These are phyloP conservation scores for Fusarium tjaetaba DNA, from an alignment of 2,329 filamentous ascomycete genomes.

Conservation along the genomic window DNA sequence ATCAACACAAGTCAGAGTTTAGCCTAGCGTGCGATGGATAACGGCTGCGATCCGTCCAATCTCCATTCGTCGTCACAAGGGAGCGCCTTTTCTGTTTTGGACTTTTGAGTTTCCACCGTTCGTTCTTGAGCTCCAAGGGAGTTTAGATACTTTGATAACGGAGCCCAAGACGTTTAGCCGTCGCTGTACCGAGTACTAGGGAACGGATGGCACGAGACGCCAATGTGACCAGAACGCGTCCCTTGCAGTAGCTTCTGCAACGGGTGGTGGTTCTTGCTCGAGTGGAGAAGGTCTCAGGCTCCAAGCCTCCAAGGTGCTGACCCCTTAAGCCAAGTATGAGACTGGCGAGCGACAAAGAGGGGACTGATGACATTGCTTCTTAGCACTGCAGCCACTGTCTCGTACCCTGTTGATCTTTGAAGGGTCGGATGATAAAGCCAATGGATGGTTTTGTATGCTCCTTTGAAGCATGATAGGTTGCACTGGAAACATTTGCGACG, in stretches of 20 bases:
- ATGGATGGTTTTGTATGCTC: slow-evolving; percentile 6
- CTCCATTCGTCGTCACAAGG: slow-evolving; percentile 8
- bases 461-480: slow-evolving; percentile 23
- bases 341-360: neutral
- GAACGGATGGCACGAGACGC: slow-evolving; percentile 27
- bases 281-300: slow-evolving; percentile 30
- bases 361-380: slow-evolving; percentile 4
- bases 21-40: slow-evolving; percentile 2
- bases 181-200: slow-evolving; percentile 10
- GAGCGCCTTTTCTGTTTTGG: slow-evolving; percentile 21
- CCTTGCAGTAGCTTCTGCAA: slow-evolving; percentile 39
- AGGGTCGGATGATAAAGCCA: slow-evolving; percentile 1
- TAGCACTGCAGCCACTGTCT: neutral
- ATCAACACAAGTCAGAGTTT: neutral
- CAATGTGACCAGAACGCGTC: slow-evolving; percentile 30
- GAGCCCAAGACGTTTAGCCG: slow-evolving; percentile 14
- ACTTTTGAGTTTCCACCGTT: slow-evolving; percentile 33
- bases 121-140: slow-evolving; percentile 7
- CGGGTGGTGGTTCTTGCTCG: slow-evolving; percentile 21
- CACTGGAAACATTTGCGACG: neutral
- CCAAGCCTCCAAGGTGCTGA: slow-evolving; percentile 19
- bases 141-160: slow-evolving; percentile 12
- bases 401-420: neutral
- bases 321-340: slow-evolving; percentile 24
- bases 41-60: slow-evolving; percentile 18